Base-by-base conservation (phyloP, 768 basidiomycete genomes). In the Gloeostereum incarnatum region DNA sequence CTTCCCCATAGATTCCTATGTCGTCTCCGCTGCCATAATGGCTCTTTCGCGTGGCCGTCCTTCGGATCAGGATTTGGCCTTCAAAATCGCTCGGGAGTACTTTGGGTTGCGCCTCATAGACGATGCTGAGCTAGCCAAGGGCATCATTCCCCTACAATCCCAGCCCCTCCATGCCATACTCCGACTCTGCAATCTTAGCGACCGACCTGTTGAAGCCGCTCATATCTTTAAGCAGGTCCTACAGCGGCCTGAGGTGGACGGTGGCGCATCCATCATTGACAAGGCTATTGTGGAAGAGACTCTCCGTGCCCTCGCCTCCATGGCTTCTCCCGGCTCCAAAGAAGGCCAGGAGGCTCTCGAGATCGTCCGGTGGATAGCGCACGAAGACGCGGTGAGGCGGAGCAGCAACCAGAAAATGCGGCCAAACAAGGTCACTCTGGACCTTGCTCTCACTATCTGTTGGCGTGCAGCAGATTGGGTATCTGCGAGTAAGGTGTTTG, bases 361-460 rank as follows among this genome's bases (percentile, higher is more conserved):
- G 40, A 65, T 58, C 2, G 60, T 89, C 18, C 71, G 82, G 50
- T 85, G 81, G 80, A 80, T 81, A 72, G 54, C 83, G 38, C 63
- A 65, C 36, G 69, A 72, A 41, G 73, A 73, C 47, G 65, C 67
- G 18, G 50, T 61, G 14, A 62, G 61, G 16, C 44, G 58, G n/a
- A 27, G 32, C 11, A 62, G 63, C 43, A 66, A 69, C 3, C 63
- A 63, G 21, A 63, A 62, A 44, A 61, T 81, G 36, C 51, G 63
- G 22, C 71, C 73, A 8, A 58, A 60, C n/a, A 39, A 64, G 19
- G 54, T 61, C 16, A 75, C 80, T 6, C 86, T 71, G 55, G 71
- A 73, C 44, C 64, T 81, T 19, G 78, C 76, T 36, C 63, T 87
- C 49, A 56, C 63, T 43, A 68, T 72, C 2, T 88, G 85, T 54